Evolutionary conservation across 2,329 filamentous ascomycete genomes (phyloP).

Genomic region (Botryotinia convoluta): DNA sequence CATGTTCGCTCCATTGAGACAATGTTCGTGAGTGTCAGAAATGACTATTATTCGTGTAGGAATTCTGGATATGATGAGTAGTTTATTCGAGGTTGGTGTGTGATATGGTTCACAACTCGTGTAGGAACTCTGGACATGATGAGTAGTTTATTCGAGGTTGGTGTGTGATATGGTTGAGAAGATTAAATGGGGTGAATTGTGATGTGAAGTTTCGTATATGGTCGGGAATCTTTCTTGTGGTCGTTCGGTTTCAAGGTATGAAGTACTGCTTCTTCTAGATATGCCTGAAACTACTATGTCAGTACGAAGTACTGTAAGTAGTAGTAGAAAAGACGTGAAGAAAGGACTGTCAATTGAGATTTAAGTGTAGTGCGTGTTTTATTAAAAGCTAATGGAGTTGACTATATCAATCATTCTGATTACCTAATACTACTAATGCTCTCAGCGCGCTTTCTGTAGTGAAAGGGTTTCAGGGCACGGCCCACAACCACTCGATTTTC

Average conservation of each 20-base stretch:
- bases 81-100: conserved; percentile 1
- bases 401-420: too few relatives aligned
- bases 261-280: not conserved
- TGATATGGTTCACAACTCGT: too few relatives aligned
- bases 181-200: not conserved
- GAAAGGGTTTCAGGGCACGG: too few relatives aligned
- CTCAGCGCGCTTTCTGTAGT: too few relatives aligned
- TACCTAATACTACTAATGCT: too few relatives aligned
- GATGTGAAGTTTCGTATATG: not conserved
- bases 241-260: not conserved
- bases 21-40: conserved; percentile 31
- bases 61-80: conserved; percentile 18
- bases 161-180: not conserved
- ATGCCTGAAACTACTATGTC: too few relatives aligned
- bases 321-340: too few relatives aligned
- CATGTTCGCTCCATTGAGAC: conserved; percentile 24
- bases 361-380: too few relatives aligned
- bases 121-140: conserved; percentile 23
- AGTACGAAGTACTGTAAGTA: too few relatives aligned
- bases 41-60: conserved; percentile 30
- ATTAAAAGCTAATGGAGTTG: too few relatives aligned
- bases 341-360: too few relatives aligned
- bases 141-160: conserved; percentile 9
- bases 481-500: too few relatives aligned
- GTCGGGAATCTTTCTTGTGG: not conserved